Conservation (phyloP, 73 alveolate species). For the Tetrahymena elliotti region DNA sequence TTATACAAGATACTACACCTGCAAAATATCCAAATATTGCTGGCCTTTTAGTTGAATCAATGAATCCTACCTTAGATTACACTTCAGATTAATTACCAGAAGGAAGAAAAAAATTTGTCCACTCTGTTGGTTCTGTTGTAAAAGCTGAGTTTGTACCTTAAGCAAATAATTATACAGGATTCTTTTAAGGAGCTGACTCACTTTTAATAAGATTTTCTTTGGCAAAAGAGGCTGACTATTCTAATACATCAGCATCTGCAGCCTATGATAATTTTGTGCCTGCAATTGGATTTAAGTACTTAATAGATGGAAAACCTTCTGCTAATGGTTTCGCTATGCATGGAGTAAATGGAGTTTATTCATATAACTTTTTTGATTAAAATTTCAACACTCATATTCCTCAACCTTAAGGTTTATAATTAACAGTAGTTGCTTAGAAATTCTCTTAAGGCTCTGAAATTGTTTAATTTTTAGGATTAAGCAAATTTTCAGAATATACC, state of each 20-base stretch:
- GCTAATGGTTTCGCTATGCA: constrained; percentile 25
- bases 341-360: neutral
- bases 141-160: constrained; percentile 26
- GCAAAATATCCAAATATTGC: neutral
- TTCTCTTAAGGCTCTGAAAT: constrained; percentile 13
- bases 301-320: constrained; percentile 23
- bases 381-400: constrained; percentile 22
- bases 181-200: constrained; percentile 40
- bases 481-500: constrained; percentile 7
- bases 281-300: constrained; percentile 23
- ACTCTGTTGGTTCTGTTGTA: constrained; percentile 32
- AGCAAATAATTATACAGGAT: constrained; percentile 10
- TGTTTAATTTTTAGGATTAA: constrained; percentile 17
- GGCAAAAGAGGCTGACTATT: constrained; percentile 8
- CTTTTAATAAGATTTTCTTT: constrained; percentile 25
- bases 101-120: constrained; percentile 29
- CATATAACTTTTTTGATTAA: constrained; percentile 34
- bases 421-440: constrained; percentile 4
- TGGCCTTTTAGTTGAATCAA: constrained; percentile 20
- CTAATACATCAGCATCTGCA: neutral
- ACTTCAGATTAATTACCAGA: constrained; percentile 8
- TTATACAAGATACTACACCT: neutral
- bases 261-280: constrained; percentile 37
- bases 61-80: constrained; percentile 12
- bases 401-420: neutral